A percentile compares a stretch with the other conserved stretches of the same genome.
Evolutionary conservation across 106 monocot species (phyloP).

Genomic region (Cymbidium sinense): DNA sequence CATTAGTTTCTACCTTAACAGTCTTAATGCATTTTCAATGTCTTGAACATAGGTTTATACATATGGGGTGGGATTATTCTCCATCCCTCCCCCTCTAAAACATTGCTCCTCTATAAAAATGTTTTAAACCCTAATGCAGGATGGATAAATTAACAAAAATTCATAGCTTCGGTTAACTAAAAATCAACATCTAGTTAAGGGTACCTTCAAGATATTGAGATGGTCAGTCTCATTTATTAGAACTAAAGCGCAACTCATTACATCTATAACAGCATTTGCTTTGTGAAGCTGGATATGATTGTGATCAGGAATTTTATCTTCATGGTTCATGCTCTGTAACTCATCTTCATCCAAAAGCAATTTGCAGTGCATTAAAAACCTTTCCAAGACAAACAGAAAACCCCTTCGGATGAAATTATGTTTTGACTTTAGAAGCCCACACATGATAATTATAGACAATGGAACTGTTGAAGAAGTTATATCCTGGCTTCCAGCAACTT

Average conservation of each 20-base stretch:
- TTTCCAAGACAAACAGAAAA: constrained; percentile 91
- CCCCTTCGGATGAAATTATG: constrained; percentile 88
- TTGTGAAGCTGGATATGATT: constrained; percentile 43
- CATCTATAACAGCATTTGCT: constrained; percentile 79
- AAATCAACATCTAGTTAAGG: not conserved
- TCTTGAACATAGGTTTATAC: too few relatives aligned
- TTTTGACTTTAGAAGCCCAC: constrained; percentile 88
- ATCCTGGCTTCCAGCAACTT: constrained; percentile 63
- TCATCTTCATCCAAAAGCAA: constrained; percentile 81
- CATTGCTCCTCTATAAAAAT: too few relatives aligned
- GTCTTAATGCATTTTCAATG: too few relatives aligned
- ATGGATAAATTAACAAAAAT: not conserved
- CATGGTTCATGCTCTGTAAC: constrained; percentile 20
- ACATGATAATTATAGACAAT: constrained; percentile 60
- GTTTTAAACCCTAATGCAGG: too few relatives aligned
- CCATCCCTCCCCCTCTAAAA: too few relatives aligned
- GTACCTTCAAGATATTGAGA: constrained; percentile 96
- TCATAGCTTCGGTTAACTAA: not conserved
- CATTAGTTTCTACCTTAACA: not conserved
- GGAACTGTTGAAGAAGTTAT: constrained; percentile 45
- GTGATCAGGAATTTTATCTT: constrained; percentile 17
- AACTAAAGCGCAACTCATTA: constrained; percentile 76
- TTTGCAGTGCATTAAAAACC: constrained; percentile 88
- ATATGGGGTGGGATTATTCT: too few relatives aligned
- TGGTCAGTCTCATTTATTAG: constrained; percentile 88